These are phyloP conservation scores for Piper betle DNA, from an alignment of 164 flowering plant genomes.

Conservation along the genomic window DNA sequence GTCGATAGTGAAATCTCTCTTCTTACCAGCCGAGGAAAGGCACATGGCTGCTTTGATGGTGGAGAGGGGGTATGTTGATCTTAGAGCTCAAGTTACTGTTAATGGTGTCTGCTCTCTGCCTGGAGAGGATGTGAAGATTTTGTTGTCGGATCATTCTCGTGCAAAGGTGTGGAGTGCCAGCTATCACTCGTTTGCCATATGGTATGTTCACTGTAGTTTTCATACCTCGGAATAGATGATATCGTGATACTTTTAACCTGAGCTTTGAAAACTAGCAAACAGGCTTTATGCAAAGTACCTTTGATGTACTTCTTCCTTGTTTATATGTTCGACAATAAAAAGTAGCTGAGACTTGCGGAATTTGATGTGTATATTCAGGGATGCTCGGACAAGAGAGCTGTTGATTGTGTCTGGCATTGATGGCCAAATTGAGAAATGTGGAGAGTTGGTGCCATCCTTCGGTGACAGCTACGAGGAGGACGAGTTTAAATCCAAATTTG, in stretches of 20 bases:
- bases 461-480: constrained; percentile 53
- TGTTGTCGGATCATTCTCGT: constrained; percentile 55
- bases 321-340: neutral
- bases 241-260: neutral
- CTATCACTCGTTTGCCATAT: constrained; percentile 52
- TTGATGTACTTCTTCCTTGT: neutral
- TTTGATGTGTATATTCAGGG: constrained; percentile 34
- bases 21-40: constrained; percentile 48
- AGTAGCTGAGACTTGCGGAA: neutral
- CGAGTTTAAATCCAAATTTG: constrained; percentile 63
- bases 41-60: constrained; percentile 80
- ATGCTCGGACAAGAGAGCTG: constrained; percentile 85
- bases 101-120: constrained; percentile 60
- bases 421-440: constrained; percentile 71
- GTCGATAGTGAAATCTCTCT: constrained; percentile 68
- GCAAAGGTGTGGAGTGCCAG: constrained; percentile 84
- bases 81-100: constrained; percentile 55
- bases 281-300: neutral
- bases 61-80: constrained; percentile 77
- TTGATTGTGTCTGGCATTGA: constrained; percentile 77
- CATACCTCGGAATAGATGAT: neutral
- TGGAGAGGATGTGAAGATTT: constrained; percentile 53
- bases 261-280: neutral
- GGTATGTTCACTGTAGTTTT: constrained; percentile 31
- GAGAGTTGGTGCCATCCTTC: constrained; percentile 33